phyloP scores from a whole-genome alignment of 2,329 filamentous ascomycete genomes.

The Cladophialophora carrionii region DNA sequence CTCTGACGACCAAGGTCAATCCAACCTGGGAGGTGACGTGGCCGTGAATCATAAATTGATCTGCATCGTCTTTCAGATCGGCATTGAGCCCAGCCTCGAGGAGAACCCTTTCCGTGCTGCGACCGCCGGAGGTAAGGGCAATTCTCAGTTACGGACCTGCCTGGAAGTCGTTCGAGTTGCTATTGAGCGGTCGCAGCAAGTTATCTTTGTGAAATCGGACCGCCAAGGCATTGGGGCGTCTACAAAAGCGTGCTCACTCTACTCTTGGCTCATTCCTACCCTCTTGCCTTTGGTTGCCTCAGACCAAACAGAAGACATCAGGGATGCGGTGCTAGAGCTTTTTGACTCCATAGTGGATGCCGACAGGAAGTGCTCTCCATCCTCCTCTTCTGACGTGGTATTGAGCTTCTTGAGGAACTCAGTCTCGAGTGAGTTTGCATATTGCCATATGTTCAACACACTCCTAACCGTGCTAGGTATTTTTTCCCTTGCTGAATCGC shows the following conservation, averaged over 20 bases:
- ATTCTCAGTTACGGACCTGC: constrained; percentile 62
- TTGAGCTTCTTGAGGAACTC: constrained; percentile 22
- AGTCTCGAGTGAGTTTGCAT: constrained; percentile 20
- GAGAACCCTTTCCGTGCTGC: constrained; percentile 69
- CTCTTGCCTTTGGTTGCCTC: constrained; percentile 53
- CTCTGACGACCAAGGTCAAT: constrained; percentile 49
- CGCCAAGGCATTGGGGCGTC: constrained; percentile 13
- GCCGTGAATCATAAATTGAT: constrained; percentile 83
- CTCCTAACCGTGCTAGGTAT: constrained; percentile 23
- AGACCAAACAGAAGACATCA: constrained; percentile 10
- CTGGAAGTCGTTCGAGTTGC: constrained; percentile 76
- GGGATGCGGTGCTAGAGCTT: constrained; percentile 22
- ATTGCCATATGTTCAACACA: not conserved
- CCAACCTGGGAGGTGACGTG: constrained; percentile 65
- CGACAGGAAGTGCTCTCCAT: constrained; percentile 17
- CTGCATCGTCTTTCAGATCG: constrained; percentile 75
- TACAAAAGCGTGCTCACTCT: constrained; percentile 51
- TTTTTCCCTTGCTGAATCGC: constrained; percentile 14
- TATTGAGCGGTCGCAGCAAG: constrained; percentile 70
- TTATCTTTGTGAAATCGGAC: constrained; percentile 68
- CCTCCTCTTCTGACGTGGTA: constrained; percentile 13
- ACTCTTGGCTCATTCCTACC: constrained; percentile 59
- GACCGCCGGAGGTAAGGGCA: constrained; percentile 51
- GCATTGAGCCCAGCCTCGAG: constrained; percentile 63
- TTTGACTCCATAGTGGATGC: constrained; percentile 24